phyloP scores from a whole-genome alignment of 805 yeast genomes.

The Huiozyma sinensis region DNA sequence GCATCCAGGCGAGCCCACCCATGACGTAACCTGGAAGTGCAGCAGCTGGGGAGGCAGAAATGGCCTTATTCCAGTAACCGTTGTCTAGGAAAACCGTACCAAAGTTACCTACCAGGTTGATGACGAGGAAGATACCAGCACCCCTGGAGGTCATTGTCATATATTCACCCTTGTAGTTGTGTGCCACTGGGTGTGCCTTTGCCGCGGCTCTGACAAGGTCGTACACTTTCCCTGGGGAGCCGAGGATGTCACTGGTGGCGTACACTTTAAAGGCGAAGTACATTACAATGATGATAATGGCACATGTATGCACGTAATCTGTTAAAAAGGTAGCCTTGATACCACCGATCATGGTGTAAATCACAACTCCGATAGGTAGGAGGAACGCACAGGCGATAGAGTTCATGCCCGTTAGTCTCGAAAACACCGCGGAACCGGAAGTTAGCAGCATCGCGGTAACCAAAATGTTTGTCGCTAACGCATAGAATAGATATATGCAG shows the following conservation, averaged over 20 bases:
- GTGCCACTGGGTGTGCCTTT: slow-evolving; percentile 50
- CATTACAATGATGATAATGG: slow-evolving; percentile 64
- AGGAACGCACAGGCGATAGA: slow-evolving; percentile 73
- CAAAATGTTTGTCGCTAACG: slow-evolving; percentile 74
- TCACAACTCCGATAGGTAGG: slow-evolving; percentile 68
- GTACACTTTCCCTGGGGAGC: slow-evolving; percentile 76
- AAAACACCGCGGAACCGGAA: slow-evolving; percentile 81
- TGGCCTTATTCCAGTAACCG: slow-evolving; percentile 84
- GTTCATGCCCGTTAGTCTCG: slow-evolving; percentile 72
- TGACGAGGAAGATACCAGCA: slow-evolving; percentile 84
- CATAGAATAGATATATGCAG: slow-evolving; percentile 61
- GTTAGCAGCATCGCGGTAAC: slow-evolving; percentile 89
- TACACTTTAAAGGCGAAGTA: slow-evolving; percentile 73
- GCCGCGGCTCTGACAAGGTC: slow-evolving; percentile 59
- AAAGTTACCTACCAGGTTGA: slow-evolving; percentile 80
- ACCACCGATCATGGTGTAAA: slow-evolving; percentile 74
- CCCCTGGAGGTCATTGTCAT: slow-evolving; percentile 77
- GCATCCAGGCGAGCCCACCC: slow-evolving; percentile 88
- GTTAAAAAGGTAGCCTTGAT: slow-evolving; percentile 73
- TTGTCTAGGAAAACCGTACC: slow-evolving; percentile 83
- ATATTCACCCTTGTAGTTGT: slow-evolving; percentile 80
- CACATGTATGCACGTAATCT: slow-evolving; percentile 73
- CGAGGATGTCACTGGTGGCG: slow-evolving; percentile 58
- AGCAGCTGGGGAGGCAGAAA: slow-evolving; percentile 73
- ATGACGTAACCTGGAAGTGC: slow-evolving; percentile 80